phyloP scores from a whole-genome alignment of 306 rosid species.

The Elaeagnus macrophylla region DNA sequence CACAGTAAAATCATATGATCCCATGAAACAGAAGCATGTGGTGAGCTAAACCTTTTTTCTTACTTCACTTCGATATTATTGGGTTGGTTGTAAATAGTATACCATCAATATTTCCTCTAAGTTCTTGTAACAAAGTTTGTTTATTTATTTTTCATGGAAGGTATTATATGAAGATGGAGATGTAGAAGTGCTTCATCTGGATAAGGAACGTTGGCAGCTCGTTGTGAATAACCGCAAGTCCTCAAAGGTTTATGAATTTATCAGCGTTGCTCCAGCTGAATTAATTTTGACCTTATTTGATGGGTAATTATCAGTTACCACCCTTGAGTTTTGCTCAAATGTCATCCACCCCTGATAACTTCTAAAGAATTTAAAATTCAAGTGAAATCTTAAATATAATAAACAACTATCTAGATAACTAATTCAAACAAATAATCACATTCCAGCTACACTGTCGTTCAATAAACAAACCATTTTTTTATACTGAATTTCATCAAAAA shows the following conservation, averaged over 20 bases:
- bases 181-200: slow-evolving; percentile 52
- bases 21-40: slow-evolving; percentile 78
- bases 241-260: slow-evolving; percentile 31
- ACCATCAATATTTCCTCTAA: not conserved
- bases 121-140: not conserved
- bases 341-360: too few relatives aligned
- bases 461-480: too few relatives aligned
- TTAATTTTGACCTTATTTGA: slow-evolving; percentile 15
- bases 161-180: slow-evolving; percentile 60
- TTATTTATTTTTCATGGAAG: slow-evolving; percentile 27
- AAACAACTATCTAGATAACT: too few relatives aligned
- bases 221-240: slow-evolving; percentile 41
- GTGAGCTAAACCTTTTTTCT: slow-evolving; percentile 39
- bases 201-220: slow-evolving; percentile 53
- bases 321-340: too few relatives aligned
- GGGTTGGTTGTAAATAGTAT: not conserved
- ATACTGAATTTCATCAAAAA: too few relatives aligned
- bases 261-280: slow-evolving; percentile 13
- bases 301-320: too few relatives aligned
- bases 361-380: too few relatives aligned
- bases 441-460: too few relatives aligned
- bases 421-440: too few relatives aligned
- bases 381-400: too few relatives aligned
- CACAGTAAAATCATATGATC: slow-evolving; percentile 74
- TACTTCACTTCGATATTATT: slow-evolving; percentile 13